Conservation (phyloP, 768 basidiomycete genomes). For the Lanmaoa rubissima region DNA sequence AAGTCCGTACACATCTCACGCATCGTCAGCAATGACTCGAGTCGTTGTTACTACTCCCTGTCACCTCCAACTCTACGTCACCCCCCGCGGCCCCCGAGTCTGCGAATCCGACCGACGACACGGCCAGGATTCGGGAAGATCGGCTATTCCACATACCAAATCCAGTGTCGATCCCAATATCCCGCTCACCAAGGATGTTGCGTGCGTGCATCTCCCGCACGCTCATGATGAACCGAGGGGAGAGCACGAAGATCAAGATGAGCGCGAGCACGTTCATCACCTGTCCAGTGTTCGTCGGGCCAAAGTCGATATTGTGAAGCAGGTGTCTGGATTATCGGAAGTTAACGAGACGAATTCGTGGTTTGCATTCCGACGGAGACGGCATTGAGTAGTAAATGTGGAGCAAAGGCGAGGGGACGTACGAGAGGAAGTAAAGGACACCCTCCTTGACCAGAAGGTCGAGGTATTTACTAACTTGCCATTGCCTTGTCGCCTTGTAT, state of each 20-base stretch:
- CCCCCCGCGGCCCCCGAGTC: neutral
- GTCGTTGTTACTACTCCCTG: neutral
- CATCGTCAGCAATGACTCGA: too few species aligned
- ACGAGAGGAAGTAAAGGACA: conserved; percentile 18
- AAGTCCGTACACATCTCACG: neutral
- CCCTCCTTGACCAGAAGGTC: conserved; percentile 15
- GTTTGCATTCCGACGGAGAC: neutral
- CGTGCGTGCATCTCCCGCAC: too few species aligned
- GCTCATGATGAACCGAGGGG: conserved; percentile 12
- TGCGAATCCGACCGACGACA: neutral
- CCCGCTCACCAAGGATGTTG: too few species aligned
- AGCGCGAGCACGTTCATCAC: neutral
- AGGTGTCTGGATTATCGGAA: conserved; percentile 7
- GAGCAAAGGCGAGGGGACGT: conserved; percentile 1
- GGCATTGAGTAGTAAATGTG: too few species aligned
- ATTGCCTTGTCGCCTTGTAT: conserved; percentile 10
- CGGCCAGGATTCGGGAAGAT: neutral
- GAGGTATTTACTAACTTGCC: conserved; percentile 13
- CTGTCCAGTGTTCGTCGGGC: neutral
- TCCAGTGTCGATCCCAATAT: too few species aligned
- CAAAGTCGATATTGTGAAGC: conserved; percentile 13
- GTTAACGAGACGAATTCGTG: neutral
- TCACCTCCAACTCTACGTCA: conserved; percentile 7
- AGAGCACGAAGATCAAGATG: conserved; percentile 6
- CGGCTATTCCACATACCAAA: too few species aligned